phyloP scores from a whole-genome alignment of 345 rosid genomes.

The Dimocarpus longan region DNA sequence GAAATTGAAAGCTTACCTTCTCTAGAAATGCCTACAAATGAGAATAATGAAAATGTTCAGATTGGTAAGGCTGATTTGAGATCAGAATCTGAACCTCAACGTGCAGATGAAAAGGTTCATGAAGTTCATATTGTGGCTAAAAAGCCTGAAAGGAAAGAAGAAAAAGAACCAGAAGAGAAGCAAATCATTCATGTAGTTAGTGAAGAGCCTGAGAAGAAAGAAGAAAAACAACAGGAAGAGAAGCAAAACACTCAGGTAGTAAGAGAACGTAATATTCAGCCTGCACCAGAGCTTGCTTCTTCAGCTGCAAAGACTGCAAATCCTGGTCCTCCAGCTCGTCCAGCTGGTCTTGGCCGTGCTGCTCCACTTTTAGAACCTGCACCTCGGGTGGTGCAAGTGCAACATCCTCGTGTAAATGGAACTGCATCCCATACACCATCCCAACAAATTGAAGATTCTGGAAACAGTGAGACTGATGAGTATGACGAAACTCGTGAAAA shows the following conservation, averaged over 20 bases:
- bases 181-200: slow-evolving; percentile 25
- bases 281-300: slow-evolving; percentile 29
- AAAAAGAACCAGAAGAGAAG: slow-evolving; percentile 29
- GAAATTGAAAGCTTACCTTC: slow-evolving; percentile 25
- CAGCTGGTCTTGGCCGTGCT: slow-evolving; percentile 93
- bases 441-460: slow-evolving; percentile 77
- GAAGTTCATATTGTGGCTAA: slow-evolving; percentile 33
- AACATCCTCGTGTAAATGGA: slow-evolving; percentile 81
- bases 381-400: slow-evolving; percentile 65
- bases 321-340: slow-evolving; percentile 56
- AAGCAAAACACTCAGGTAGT: slow-evolving; percentile 29
- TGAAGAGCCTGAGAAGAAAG: slow-evolving; percentile 26
- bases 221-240: slow-evolving; percentile 26
- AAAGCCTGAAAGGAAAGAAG: slow-evolving; percentile 36
- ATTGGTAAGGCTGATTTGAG: slow-evolving; percentile 21
- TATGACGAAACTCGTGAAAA: slow-evolving; percentile 93
- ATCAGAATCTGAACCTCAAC: slow-evolving; percentile 32
- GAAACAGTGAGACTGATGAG: slow-evolving; percentile 74
- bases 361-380: slow-evolving; percentile 83
- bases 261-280: slow-evolving; percentile 32
- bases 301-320: slow-evolving; percentile 45
- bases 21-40: slow-evolving; percentile 28
- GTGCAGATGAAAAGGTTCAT: slow-evolving; percentile 29
- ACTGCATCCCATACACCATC: slow-evolving; percentile 52
- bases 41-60: slow-evolving; percentile 33